Evolutionary conservation across 2,329 filamentous ascomycete genomes (phyloP), one percentile per base, ranked within the genome.

Genomic region (Pseudocercospora vitis): DNA sequence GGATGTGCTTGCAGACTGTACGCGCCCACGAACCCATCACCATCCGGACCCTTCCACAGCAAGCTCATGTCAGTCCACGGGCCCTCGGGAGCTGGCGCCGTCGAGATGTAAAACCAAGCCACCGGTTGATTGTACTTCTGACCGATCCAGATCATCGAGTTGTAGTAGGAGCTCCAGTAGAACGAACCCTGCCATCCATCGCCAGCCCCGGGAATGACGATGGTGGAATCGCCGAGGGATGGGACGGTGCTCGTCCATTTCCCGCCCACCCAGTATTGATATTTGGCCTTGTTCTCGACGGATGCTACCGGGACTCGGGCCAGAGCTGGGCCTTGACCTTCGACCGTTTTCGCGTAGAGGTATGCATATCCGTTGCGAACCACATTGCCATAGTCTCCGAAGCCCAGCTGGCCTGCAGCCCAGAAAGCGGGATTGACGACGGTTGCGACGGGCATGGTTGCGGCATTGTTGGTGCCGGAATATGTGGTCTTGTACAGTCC

Each of bases 171-270:
- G 24, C 61, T 66, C 54, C 63, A 67, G 55, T 68, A 70, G 52
- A 62, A 68, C 1, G 64, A 68, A 9, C 65, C 65, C 42, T 69
- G 66, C 14, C 63, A 63, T 11, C 63, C 65, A 9, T 65, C 63
- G 16, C 63, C 61, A 9, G 59, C 65, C 51, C 68, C 68, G 29
- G 61, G 47, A 14, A 68, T 59, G 4, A 45, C 33, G 29, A 18
- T 37, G 11, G 31, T 46, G 6, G 55, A 28, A 6, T 26, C 46
- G 37, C 55, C 53, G 37, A 33, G 35, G 48, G 56, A 48, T 26
- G 62, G 62, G 18, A 54, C 31, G 6, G 51, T 62, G 29, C 37
- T 50, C 14, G 29, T 26, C 26, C 55, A 60, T 23, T 55, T 60
- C 11, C 49, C 47, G 6, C 14, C 24, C 11, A 48, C 49, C 45